Conservation (phyloP, 1,284 basidiomycete genomes). For the Ceratobasidium sp. region DNA sequence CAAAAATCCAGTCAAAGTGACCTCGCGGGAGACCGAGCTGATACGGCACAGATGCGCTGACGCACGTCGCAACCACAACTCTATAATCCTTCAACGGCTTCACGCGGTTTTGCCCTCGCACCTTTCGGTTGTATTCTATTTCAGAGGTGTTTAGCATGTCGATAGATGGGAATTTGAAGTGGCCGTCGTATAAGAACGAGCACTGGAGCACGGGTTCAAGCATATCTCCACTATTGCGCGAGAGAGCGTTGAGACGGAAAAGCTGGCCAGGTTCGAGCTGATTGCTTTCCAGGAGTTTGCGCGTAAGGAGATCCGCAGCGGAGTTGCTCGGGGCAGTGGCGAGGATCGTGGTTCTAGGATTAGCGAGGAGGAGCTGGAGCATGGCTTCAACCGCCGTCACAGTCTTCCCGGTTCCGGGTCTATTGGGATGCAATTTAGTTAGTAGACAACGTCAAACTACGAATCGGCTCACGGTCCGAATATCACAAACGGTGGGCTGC, state of each 20-base stretch:
- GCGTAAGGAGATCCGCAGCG: slow-evolving; percentile 71
- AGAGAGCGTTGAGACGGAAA: slow-evolving; percentile 76
- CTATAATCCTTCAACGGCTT: slow-evolving; percentile 62
- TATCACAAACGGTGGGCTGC: slow-evolving; percentile 69
- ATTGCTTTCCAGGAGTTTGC: slow-evolving; percentile 59
- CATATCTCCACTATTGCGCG: slow-evolving; percentile 55
- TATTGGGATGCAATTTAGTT: slow-evolving; percentile 51
- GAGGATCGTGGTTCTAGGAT: slow-evolving; percentile 66
- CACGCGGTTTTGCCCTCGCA: slow-evolving; percentile 19
- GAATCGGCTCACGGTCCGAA: slow-evolving; percentile 56
- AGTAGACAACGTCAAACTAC: not conserved
- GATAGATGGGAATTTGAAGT: slow-evolving; percentile 35
- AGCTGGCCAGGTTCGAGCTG: slow-evolving; percentile 60
- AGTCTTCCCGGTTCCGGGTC: slow-evolving; percentile 78
- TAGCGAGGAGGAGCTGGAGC: slow-evolving; percentile 64
- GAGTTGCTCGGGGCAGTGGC: slow-evolving; percentile 76
- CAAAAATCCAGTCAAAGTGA: slow-evolving; percentile 73
- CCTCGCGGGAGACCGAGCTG: slow-evolving; percentile 70
- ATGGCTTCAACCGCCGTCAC: slow-evolving; percentile 76
- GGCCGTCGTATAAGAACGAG: slow-evolving; percentile 31
- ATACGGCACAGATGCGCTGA: slow-evolving; percentile 69
- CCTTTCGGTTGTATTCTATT: slow-evolving; percentile 18
- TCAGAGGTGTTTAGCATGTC: not conserved
- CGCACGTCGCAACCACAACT: slow-evolving; percentile 72
- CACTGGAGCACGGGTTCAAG: slow-evolving; percentile 21